Evolutionary conservation across 1,284 basidiomycete species (phyloP).

Genomic region (Sphaerobolus stellatus): DNA sequence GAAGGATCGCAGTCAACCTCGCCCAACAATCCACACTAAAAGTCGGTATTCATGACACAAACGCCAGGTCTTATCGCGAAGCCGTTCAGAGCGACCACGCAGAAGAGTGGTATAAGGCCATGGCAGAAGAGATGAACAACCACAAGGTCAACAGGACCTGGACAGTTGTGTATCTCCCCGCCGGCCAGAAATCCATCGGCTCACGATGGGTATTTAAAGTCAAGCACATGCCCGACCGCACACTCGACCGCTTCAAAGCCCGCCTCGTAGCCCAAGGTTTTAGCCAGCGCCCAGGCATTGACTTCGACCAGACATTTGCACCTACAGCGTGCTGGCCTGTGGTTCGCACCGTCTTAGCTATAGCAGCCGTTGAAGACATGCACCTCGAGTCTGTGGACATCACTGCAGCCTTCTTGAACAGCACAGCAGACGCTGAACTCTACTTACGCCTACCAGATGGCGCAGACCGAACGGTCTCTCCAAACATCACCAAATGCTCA

Average conservation of each 20-base stretch:
- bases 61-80: conserved; percentile 10
- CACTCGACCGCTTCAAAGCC: conserved; percentile 8
- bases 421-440: conserved; percentile 30
- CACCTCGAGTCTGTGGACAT: conserved; percentile 39
- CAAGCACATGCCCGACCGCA: neutral
- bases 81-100: conserved; percentile 12
- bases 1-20: conserved; percentile 12
- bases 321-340: conserved; percentile 25
- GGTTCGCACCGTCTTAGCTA: conserved; percentile 22
- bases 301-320: conserved; percentile 33
- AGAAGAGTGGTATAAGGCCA: conserved; percentile 17
- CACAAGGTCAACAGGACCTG: neutral
- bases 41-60: conserved; percentile 4
- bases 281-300: conserved; percentile 25
- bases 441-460: no score
- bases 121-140: conserved; percentile 15
- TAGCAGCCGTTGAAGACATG: conserved; percentile 31
- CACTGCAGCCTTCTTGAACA: conserved; percentile 33
- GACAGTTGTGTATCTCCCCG: neutral
- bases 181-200: neutral
- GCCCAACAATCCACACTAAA: neutral
- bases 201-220: neutral
- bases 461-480: conserved; percentile 30
- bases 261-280: conserved; percentile 14
- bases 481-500: no score